Conservation (phyloP, 768 basidiomycete species). For the Russula compacta region DNA sequence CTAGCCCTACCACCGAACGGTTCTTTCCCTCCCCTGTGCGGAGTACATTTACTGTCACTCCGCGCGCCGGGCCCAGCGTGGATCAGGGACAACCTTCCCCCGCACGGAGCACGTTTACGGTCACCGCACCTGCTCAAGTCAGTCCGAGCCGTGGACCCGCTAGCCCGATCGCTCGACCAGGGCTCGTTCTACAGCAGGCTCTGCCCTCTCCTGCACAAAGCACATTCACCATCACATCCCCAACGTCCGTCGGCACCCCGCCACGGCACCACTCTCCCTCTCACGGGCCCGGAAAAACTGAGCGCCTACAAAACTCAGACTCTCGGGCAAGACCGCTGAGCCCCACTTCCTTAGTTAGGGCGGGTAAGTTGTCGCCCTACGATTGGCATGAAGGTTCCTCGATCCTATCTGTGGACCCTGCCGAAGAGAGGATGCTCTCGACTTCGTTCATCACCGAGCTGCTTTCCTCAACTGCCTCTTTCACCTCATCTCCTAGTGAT, state of each 20-base stretch:
- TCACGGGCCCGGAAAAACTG: background rate
- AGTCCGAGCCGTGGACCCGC: constrained; percentile 13
- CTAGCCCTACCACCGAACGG: constrained; percentile 26
- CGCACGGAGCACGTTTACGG: constrained; percentile 7
- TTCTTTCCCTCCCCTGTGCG: constrained; percentile 20
- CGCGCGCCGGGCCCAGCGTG: background rate
- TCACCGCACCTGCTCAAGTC: constrained; percentile 14
- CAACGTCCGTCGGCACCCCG: background rate
- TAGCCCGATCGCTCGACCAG: background rate
- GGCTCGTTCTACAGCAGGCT: background rate
- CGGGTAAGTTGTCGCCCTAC: constrained; percentile 28
- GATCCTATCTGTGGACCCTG: constrained; percentile 45
- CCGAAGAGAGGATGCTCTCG: constrained; percentile 48
- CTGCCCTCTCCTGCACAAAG: constrained; percentile 4
- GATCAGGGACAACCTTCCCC: constrained; percentile 12
- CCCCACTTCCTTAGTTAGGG: background rate
- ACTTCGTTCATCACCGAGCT: constrained; percentile 55
- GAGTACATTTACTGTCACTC: background rate
- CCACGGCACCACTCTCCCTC: background rate
- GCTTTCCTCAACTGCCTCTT: constrained; percentile 25
- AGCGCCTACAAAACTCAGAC: background rate
- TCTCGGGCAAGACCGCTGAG: background rate
- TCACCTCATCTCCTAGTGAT: constrained; percentile 17
- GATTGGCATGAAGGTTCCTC: constrained; percentile 59
- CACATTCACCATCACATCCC: background rate